Evolutionary conservation across 352 stramenopile species (phyloP).

Genomic region (Saprolegnia parasitica): DNA sequence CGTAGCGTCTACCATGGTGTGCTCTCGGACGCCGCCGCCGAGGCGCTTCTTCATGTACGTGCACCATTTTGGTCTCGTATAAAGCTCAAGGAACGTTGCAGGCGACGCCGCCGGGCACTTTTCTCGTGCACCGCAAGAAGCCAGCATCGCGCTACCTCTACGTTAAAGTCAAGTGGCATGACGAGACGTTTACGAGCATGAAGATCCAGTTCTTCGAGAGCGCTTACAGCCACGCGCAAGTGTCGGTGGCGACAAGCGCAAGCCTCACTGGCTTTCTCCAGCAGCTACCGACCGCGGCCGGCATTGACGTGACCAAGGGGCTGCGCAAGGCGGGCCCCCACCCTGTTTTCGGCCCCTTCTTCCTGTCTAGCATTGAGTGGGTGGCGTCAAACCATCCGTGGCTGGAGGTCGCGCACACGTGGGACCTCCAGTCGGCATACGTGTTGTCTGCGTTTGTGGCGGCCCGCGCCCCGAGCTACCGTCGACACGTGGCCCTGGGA

Average conservation of each 20-base stretch:
- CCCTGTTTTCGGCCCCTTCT: neutral
- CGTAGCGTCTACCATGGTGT: constrained; percentile 28
- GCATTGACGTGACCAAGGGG: constrained; percentile 11
- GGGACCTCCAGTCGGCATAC: constrained; percentile 25
- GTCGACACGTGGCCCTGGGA: neutral
- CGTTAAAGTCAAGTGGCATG: constrained; percentile 26
- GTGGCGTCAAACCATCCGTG: constrained; percentile 1
- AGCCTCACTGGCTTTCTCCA: constrained; percentile 16
- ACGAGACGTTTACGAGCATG: constrained; percentile 18
- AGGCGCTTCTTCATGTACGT: constrained; percentile 15
- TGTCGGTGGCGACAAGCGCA: neutral
- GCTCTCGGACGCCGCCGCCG: neutral
- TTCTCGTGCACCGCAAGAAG: constrained; percentile 23
- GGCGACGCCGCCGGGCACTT: constrained; percentile 10
- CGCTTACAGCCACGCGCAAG: constrained; percentile 14
- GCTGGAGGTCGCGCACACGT: constrained; percentile 1
- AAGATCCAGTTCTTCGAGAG: neutral
- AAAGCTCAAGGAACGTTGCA: neutral
- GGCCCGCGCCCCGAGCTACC: neutral
- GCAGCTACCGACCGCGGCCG: constrained; percentile 12
- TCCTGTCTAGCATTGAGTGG: neutral
- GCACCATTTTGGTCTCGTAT: neutral
- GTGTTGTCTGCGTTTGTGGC: constrained; percentile 18
- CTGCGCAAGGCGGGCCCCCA: neutral
- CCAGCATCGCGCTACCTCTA: constrained; percentile 10